phyloP scores from a whole-genome alignment of 2,329 filamentous ascomycete genomes.

The Beauveria sp. region DNA sequence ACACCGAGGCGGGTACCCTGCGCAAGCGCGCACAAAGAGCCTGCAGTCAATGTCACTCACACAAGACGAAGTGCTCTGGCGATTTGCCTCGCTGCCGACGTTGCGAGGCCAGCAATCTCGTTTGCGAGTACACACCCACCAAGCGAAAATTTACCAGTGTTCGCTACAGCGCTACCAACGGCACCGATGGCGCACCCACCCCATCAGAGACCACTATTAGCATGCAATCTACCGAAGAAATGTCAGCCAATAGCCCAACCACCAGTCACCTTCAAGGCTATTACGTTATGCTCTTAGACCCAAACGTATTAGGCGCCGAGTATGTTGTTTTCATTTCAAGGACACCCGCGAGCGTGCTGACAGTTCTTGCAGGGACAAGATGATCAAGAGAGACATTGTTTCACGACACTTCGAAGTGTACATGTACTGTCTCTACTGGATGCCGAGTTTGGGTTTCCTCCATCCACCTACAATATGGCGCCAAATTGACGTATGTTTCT shows the following conservation, averaged over 20 bases:
- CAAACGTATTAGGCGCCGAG: constrained; percentile 21
- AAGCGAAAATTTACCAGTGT: constrained; percentile 32
- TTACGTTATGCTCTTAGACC: constrained; percentile 19
- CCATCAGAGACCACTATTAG: background rate
- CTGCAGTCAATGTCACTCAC: constrained; percentile 33
- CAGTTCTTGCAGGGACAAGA: constrained; percentile 21
- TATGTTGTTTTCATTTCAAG: constrained; percentile 14
- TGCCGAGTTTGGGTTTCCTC: constrained; percentile 32
- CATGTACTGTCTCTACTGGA: constrained; percentile 30
- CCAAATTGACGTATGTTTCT: constrained; percentile 26
- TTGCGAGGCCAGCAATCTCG: constrained; percentile 26
- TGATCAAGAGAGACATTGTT: constrained; percentile 28
- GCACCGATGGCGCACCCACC: background rate
- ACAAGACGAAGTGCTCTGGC: constrained; percentile 37
- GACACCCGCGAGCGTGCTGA: background rate
- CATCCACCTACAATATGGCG: constrained; percentile 27
- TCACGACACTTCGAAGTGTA: constrained; percentile 31
- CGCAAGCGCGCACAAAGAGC: constrained; percentile 34
- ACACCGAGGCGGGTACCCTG: constrained; percentile 34
- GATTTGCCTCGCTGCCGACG: constrained; percentile 32
- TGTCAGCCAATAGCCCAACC: constrained; percentile 14
- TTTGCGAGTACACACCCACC: constrained; percentile 32
- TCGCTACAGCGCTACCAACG: constrained; percentile 17
- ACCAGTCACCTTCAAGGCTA: constrained; percentile 13
- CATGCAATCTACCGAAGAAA: constrained; percentile 3